Percentiles rank a stretch among this genome's conserved stretches.
phyloP scores from a whole-genome alignment of 2,329 filamentous ascomycete genomes.

The Chaetomiaceae sp. region DNA sequence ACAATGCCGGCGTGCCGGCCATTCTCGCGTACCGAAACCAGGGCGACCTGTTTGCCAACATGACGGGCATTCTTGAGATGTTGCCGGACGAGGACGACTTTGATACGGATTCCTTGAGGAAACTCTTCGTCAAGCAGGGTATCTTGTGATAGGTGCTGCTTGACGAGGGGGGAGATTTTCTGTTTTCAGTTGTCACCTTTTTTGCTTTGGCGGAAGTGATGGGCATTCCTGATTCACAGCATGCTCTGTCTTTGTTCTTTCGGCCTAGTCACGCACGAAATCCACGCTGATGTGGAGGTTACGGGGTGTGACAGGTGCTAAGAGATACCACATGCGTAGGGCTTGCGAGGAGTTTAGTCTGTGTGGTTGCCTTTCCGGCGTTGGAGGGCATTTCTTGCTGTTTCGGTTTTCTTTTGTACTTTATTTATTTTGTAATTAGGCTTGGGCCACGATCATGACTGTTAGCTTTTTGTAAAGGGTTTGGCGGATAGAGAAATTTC shows the following conservation, averaged over 20 bases:
- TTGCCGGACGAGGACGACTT: conserved; percentile 66
- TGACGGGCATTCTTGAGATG: conserved; percentile 82
- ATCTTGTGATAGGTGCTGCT: conserved; percentile 36
- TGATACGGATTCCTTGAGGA: conserved; percentile 48
- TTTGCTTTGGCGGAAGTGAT: too few relatives aligned
- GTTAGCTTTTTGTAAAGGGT: neutral
- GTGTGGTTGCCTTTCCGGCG: too few relatives aligned
- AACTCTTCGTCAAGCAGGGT: conserved; percentile 48
- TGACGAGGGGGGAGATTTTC: neutral
- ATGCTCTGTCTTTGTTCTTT: neutral
- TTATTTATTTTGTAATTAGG: conserved; percentile 3
- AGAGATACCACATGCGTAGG: conserved; percentile 9
- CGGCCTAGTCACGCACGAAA: too few relatives aligned
- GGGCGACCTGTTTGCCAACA: conserved; percentile 84
- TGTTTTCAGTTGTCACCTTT: too few relatives aligned
- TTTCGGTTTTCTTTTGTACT: neutral
- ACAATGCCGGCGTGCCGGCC: conserved; percentile 80
- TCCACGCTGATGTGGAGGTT: neutral
- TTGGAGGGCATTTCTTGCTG: too few relatives aligned
- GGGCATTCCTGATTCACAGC: too few relatives aligned
- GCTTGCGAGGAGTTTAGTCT: conserved; percentile 1
- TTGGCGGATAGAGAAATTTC: neutral
- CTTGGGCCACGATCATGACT: neutral
- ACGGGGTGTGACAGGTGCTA: conserved; percentile 1
- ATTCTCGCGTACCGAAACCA: conserved; percentile 81